Conservation (phyloP, 2,329 filamentous ascomycete genomes). For the Knufia fluminis region DNA sequence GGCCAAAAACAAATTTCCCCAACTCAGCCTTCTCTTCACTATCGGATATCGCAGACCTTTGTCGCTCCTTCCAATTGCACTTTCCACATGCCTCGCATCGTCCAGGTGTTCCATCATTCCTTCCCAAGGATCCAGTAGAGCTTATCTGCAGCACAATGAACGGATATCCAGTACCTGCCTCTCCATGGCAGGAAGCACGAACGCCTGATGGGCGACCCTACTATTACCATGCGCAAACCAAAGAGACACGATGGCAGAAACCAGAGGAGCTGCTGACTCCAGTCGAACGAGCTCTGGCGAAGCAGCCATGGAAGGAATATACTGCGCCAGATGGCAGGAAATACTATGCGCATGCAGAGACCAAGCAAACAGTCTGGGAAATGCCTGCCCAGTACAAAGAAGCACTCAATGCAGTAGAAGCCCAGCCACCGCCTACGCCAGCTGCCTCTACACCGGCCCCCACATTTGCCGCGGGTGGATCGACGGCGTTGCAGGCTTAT, state of each 20-base stretch:
- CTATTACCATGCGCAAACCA: slow-evolving; percentile 81
- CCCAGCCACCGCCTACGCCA: slow-evolving; percentile 28
- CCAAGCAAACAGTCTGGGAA: slow-evolving; percentile 87
- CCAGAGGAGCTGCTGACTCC: slow-evolving; percentile 79
- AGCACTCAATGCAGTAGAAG: slow-evolving; percentile 53
- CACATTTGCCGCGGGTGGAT: slow-evolving; percentile 50
- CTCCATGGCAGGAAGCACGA: slow-evolving; percentile 70
- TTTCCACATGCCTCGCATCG: not conserved
- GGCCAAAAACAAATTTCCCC: not conserved
- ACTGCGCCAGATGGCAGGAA: slow-evolving; percentile 75
- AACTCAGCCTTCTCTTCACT: not conserved
- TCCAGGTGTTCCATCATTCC: not conserved
- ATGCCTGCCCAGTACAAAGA: slow-evolving; percentile 77
- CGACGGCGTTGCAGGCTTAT: slow-evolving; percentile 34
- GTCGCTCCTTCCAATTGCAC: too few relatives aligned
- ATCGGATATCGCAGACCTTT: too few relatives aligned
- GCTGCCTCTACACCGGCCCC: slow-evolving; percentile 37
- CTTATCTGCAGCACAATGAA: slow-evolving; percentile 55
- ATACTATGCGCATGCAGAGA: slow-evolving; percentile 93
- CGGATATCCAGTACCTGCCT: slow-evolving; percentile 43
- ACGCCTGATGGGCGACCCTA: slow-evolving; percentile 76
- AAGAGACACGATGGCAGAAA: slow-evolving; percentile 88
- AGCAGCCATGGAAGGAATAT: slow-evolving; percentile 89
- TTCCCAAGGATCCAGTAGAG: too few relatives aligned
- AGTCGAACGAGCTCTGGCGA: slow-evolving; percentile 69